phyloP scores from a whole-genome alignment of 192 early-diverging fungal species.

The Entomortierella lignicola region DNA sequence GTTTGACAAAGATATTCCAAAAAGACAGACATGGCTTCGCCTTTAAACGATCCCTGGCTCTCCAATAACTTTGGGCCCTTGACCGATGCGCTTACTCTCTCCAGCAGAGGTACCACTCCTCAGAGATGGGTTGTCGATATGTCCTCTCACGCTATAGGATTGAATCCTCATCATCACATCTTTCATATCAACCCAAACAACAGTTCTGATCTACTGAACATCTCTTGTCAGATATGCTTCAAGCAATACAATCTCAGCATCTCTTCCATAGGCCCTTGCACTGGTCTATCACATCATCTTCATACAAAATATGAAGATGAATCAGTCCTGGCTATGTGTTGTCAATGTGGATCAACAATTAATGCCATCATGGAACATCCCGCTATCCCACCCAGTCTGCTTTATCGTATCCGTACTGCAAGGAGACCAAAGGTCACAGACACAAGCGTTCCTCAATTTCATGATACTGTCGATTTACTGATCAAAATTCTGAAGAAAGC shows the following conservation, averaged over 20 bases:
- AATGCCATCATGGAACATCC: constrained; percentile 10
- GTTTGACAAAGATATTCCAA: too few relatives aligned
- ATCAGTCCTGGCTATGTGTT: constrained; percentile 16
- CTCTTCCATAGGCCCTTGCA: constrained; percentile 1
- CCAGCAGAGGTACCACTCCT: constrained; percentile 13
- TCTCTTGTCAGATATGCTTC: constrained; percentile 35
- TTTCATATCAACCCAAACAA: constrained; percentile 24
- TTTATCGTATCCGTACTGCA: constrained; percentile 12
- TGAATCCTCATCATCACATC: constrained; percentile 30
- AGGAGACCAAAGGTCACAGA: constrained; percentile 2
- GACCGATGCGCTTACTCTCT: constrained; percentile 10
- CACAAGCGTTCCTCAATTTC: constrained; percentile 5
- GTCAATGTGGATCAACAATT: constrained; percentile 25
- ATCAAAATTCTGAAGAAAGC: constrained; percentile 19
- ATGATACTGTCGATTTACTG: constrained; percentile 19
- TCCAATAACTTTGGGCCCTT: neutral
- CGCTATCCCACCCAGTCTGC: constrained; percentile 11
- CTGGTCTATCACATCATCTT: constrained; percentile 23
- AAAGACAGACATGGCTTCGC: neutral
- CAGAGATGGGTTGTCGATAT: constrained; percentile 35
- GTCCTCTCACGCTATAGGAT: constrained; percentile 26
- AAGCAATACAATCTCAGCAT: constrained; percentile 24
- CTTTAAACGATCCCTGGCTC: neutral
- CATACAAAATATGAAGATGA: constrained; percentile 9
- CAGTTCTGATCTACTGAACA: neutral